Base-by-base conservation (phyloP, 148 eudicot genomes). In the Camellia japonica region DNA sequence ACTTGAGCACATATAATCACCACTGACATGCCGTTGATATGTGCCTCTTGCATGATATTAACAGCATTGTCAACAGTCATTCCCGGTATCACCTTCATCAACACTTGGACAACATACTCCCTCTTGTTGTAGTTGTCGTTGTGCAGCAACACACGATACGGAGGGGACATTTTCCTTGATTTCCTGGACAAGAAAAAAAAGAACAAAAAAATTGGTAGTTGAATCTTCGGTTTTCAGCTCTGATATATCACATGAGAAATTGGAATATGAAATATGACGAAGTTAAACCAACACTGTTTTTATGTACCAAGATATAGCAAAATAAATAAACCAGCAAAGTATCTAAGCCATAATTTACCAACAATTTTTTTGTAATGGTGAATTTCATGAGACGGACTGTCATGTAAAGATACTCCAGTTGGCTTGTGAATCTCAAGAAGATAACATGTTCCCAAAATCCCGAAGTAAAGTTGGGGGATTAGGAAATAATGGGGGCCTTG, bases 51-150 rank as follows among this genome's bases (percentile, higher is more conserved):
- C 99, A 95, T 95, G 15, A 95, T 92, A 80, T 95, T 95, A 46
- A 92, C 97, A 38, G 99, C 99, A 77, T 81, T 91, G 84, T 93
- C 95, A 5, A 93, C 78, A 10, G 97, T 93, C 99, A 95, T 95
- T 38, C 97, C 94, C 0, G 97, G 97, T 71, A 95, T 95, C 59
- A 95, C 99, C 90, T 93, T 95, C 99, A 95, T 93, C 76, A 95
- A 80, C 66, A 95, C 99, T 86, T 93, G 97, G 59, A 95, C 99
- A 0, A 95, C 99, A n/a, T 95, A 95, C 80, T 95, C 99, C 86
- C 99, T 88, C 84, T 91, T 95, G 85, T 93, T 95, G 84, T 81
- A 88, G 91, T 95, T 86, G 88, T 95, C 97, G 67, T 93, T 91
- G 86, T 93, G 98, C 82, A 95, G 89, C 80, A 95, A 58, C n/a